Evolutionary conservation across 1,139 yeast species (phyloP).

Genomic region (Barnettozyma hawaiiensis): DNA sequence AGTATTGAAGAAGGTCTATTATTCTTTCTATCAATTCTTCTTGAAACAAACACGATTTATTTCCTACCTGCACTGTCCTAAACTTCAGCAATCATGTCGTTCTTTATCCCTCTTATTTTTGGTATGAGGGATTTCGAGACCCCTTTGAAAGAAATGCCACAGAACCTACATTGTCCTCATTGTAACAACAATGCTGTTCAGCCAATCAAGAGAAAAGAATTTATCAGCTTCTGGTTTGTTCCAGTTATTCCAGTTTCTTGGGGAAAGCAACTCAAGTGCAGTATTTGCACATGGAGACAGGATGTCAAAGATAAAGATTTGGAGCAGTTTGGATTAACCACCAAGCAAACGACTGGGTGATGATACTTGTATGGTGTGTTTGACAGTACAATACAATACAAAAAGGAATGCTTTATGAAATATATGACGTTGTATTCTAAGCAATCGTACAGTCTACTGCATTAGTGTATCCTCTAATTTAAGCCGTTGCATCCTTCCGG

Average conservation of each 20-base stretch:
- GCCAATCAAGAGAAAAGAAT: constrained; percentile 40
- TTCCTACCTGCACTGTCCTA: not conserved
- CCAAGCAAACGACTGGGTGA: constrained; percentile 13
- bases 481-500: no score
- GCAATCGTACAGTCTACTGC: no score
- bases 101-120: constrained; percentile 28
- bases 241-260: constrained; percentile 43
- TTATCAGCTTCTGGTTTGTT: constrained; percentile 41
- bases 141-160: constrained; percentile 20
- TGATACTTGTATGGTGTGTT: no score
- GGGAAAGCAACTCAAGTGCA: constrained; percentile 41
- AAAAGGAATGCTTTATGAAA: no score
- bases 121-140: constrained; percentile 30
- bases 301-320: constrained; percentile 33
- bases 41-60: no score
- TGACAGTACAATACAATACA: no score
- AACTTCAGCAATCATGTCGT: constrained; percentile 5
- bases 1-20: not conserved
- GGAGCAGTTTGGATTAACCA: constrained; percentile 28
- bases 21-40: not conserved
- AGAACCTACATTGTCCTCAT: constrained; percentile 32
- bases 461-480: no score
- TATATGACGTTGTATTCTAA: no score
- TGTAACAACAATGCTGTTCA: constrained; percentile 38
- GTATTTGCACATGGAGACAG: constrained; percentile 42